Evolutionary conservation across 2,329 filamentous ascomycete genomes (phyloP), one percentile per base, ranked within the genome.

Genomic region (Dothideomycetidae sp.): DNA sequence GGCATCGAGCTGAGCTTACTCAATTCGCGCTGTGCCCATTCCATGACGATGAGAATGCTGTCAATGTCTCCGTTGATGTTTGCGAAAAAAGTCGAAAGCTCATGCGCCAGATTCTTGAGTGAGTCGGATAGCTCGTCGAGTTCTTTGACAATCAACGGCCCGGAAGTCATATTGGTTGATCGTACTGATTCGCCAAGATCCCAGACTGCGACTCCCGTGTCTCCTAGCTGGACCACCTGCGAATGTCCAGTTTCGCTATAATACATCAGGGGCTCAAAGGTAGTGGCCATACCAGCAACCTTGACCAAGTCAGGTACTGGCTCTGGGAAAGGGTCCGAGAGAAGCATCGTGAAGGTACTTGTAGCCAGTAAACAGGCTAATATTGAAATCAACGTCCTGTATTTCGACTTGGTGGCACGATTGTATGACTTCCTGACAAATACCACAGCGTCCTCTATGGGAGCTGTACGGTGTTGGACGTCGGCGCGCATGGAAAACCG

Each of bases 41-140:
- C 84, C 85, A 96, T 94, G 36, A 92, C 84, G 43, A 90, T 79
- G 23, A 96, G 69, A 47, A 94, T 93, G 42, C 80, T 78, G 50
- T 94, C 88, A 49, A 96, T 81, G 52, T 94, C 88, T 16, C 84
- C 82, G 50, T 94, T 84, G 10, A 96, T 84, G 46, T 86, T 83
- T 36, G 85, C 81, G 56, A 94, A 93, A 64, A 96, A 94, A 51
- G 78, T 78, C 5, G 82, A 93, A 47, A 94, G 71, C 55, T 93
- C 85, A 11, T 85, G 68, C 1, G 84, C 82, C 15, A 96, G 67
- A 2, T 75, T 78, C 59, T 88, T 92, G 43, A 94, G 70, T 38
- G 75, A 85, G 44, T 93, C 84, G 45, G 81, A 86, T 26, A 94
- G 66, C 39, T 80, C 79, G 55, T 94, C 85, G 3, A 96, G 69